Percentiles rank a stretch among this genome's conserved stretches.
Evolutionary conservation across 225 moss, liverwort and hornwort species (phyloP).

Genomic region (Takakia lepidozioides): DNA sequence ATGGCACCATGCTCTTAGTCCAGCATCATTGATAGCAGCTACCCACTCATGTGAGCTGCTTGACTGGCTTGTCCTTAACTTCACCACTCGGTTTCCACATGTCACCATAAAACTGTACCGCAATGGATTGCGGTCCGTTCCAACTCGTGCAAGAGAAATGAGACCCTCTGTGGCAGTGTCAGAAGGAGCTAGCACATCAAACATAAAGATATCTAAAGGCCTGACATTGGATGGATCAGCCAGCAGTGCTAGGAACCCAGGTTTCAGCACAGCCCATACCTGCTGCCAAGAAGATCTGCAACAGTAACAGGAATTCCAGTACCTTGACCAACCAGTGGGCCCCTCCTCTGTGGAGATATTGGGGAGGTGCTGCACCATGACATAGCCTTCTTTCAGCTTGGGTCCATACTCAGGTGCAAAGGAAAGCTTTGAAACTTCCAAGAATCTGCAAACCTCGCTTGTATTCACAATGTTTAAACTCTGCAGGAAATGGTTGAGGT

Average conservation of each 20-base stretch:
- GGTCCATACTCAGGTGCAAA: constrained; percentile 39
- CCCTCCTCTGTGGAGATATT: constrained; percentile 16
- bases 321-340: constrained; percentile 15
- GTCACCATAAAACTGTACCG: constrained; percentile 32
- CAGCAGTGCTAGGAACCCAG: constrained; percentile 41
- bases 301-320: constrained; percentile 40
- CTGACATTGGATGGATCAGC: constrained; percentile 33
- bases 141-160: constrained; percentile 12
- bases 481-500: constrained; percentile 41
- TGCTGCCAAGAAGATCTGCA: constrained; percentile 43
- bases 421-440: constrained; percentile 41
- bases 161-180: constrained; percentile 7
- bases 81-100: constrained; percentile 37
- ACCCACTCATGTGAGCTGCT: constrained; percentile 45
- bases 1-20: constrained; percentile 38
- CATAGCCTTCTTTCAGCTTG: constrained; percentile 37
- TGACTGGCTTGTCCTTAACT: constrained; percentile 27
- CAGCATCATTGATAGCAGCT: constrained; percentile 32
- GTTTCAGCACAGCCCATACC: constrained; percentile 44
- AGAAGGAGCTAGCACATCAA: constrained; percentile 28
- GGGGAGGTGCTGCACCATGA: constrained; percentile 37
- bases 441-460: constrained; percentile 36
- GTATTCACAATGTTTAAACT: constrained; percentile 40
- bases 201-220: constrained; percentile 36
- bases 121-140: constrained; percentile 33